Evolutionary conservation across 768 basidiomycete species (phyloP), one percentile per base, ranked within the genome.

Genomic region (Calocera cornea): DNA sequence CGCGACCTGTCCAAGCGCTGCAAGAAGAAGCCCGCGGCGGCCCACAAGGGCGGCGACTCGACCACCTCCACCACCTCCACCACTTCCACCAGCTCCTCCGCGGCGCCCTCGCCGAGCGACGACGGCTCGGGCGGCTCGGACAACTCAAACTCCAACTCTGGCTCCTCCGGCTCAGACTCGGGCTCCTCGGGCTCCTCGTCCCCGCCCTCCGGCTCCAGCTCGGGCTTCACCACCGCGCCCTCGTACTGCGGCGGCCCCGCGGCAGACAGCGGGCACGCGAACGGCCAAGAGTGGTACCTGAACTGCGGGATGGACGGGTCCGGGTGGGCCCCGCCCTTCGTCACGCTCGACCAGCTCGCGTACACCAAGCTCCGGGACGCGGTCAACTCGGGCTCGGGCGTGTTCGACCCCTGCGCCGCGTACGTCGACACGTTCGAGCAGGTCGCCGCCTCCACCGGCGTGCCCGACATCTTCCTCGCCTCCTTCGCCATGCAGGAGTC

Each of bases 401-500:
- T 60, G 27, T 60, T 60, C 54, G 54, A 60, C 31, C 27, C 54
- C 7, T 60, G 54, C 54, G 14, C 54, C 2, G 14, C 54, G 54
- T 60, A 60, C 54, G 54, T 60, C 54, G 27, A 31, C 54, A 60
- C 54, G 5, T 60, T 60, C 54, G 5, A 60, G 54, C 54, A 60
- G 54, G 54, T 60, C 54, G 24, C 54, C 19, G 5, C 2, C 2
- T 5, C 27, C 19, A 60, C 54, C 54, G 54, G 54, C 19, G 82
- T 93, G 34, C 88, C 88, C 29, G 74, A 90, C 8, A 90, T 93
- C 74, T 78, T 95, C 70, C 76, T 95, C 40, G 92, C 92, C 1
- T 82, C 91, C 0, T 87, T 95, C 71, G 91, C 92, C 34, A 87
- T 95, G 87, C 92, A 95, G 75, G 94, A 95, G 75, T 85, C 84